Evolutionary conservation across 2,329 filamentous ascomycete genomes (phyloP), one percentile per base, ranked within the genome.

Genomic region (Dryadomyces sulphureus): DNA sequence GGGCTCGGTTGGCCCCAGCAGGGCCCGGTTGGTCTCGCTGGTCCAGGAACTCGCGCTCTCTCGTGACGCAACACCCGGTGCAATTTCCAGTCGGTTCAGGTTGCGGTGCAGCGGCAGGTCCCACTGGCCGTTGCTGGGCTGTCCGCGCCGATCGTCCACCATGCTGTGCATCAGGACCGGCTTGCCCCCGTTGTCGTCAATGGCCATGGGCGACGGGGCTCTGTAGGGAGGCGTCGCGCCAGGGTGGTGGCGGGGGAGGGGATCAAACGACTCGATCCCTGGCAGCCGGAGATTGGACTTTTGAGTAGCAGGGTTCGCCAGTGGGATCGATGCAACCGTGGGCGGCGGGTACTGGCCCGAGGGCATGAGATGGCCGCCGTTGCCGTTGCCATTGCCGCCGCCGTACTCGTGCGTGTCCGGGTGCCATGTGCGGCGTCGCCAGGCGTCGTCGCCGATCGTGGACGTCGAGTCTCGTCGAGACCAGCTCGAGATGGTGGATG

Each of bases 201-300:
- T 64, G 57, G 83, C 75, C 84, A 92, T 89, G 0, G 87, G 84
- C 45, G 84, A 88, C 2, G 76, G 69, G 45, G 73, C 72, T 41
- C 81, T 76, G 42, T 77, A 72, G 1, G 76, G 73, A 7, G 81
- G 78, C 0, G 81, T 77, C 0, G 83, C 76, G 12, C 69, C 60
- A 1, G 78, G 73, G 19, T 73, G 74, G 48, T 75, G 73, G 48
- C 75, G 74, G 22, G 78, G 81, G 21, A 84, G 68, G 47, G 85
- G 80, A 56, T 90, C 87, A 55, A 95, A 94, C 16, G 86, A 93
- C 59, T 94, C 87, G 53, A 95, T 95, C 14, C 89, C 88, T 1
- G 89, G 89, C 14, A 95, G 71, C 35, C 86, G 78, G 14, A 86
- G 68, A 5, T 71, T 64, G 7, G 70, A 74, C 54, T 81, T 78